These are phyloP conservation scores for Colletotrichum tropicale DNA, from an alignment of 2,329 filamentous ascomycete genomes.

Conservation along the genomic window DNA sequence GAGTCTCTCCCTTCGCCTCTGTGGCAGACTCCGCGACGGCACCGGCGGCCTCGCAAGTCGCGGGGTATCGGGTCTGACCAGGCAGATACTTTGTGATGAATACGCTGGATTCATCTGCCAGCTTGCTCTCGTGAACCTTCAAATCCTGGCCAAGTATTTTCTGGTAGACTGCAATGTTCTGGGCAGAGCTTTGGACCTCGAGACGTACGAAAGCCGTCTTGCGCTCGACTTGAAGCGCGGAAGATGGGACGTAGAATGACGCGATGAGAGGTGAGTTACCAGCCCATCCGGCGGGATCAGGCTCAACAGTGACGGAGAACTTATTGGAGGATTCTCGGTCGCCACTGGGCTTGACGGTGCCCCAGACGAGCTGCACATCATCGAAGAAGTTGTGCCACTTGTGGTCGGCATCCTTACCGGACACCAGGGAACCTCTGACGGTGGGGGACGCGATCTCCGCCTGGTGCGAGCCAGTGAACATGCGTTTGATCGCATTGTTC, in stretches of 20 bases:
- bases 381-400: constrained; percentile 41
- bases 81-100: constrained; percentile 42
- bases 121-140: constrained; percentile 34
- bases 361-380: constrained; percentile 47
- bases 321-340: constrained; percentile 28
- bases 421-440: constrained; percentile 33
- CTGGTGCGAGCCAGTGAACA: constrained; percentile 25
- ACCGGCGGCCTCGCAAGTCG: constrained; percentile 25
- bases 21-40: constrained; percentile 22
- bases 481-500: constrained; percentile 25
- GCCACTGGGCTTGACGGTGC: constrained; percentile 32
- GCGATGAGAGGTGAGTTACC: constrained; percentile 42
- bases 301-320: constrained; percentile 34
- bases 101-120: constrained; percentile 32
- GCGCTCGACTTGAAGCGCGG: constrained; percentile 36
- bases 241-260: constrained; percentile 44
- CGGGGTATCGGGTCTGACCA: constrained; percentile 32
- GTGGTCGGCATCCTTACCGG: constrained; percentile 22
- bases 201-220: constrained; percentile 35
- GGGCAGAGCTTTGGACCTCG: constrained; percentile 28
- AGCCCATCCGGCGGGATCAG: constrained; percentile 39
- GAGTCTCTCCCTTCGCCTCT: constrained; percentile 23
- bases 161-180: constrained; percentile 27
- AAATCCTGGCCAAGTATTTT: constrained; percentile 28
- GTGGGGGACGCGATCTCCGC: constrained; percentile 28